Conservation (phyloP, 163 green algal species). For the Trebouxiophyceae sp. region DNA sequence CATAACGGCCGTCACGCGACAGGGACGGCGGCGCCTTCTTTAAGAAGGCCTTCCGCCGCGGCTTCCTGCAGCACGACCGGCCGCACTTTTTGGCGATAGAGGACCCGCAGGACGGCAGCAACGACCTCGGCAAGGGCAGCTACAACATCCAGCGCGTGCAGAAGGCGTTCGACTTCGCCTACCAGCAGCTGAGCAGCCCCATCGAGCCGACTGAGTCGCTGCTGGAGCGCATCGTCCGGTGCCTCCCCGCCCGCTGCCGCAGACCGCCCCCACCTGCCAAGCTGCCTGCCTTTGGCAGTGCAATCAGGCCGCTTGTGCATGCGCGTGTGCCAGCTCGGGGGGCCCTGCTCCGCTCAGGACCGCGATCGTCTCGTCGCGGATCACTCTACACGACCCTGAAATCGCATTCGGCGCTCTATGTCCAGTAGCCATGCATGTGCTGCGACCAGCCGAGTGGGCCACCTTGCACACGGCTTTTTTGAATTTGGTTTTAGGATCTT, state of each 20-base stretch:
- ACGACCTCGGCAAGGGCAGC: constrained; percentile 68
- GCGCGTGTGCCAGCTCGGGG: too few relatives aligned
- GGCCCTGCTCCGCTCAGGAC: too few relatives aligned
- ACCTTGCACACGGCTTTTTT: too few relatives aligned
- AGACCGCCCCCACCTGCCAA: too few relatives aligned
- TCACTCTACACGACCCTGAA: too few relatives aligned
- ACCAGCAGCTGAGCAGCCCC: constrained; percentile 50
- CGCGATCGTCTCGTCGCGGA: too few relatives aligned
- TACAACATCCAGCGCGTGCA: constrained; percentile 59
- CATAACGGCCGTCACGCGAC: constrained; percentile 21
- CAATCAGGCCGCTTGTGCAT: too few relatives aligned
- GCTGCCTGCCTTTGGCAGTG: too few relatives aligned
- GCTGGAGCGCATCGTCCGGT: constrained; percentile 51
- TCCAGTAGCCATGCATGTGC: too few relatives aligned
- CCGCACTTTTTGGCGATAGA: constrained; percentile 53
- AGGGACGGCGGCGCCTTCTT: constrained; percentile 57
- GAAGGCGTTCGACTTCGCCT: constrained; percentile 66
- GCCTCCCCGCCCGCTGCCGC: not conserved
- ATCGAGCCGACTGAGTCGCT: constrained; percentile 33
- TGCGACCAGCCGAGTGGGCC: too few relatives aligned
- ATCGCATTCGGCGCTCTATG: too few relatives aligned
- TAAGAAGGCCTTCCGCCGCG: constrained; percentile 32
- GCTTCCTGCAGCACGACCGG: constrained; percentile 26
- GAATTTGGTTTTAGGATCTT: too few relatives aligned
- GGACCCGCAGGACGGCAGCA: constrained; percentile 61